Evolutionary conservation across 805 yeast species (phyloP), one percentile per base, ranked within the genome.

Genomic region (Clavispora asparagi): DNA sequence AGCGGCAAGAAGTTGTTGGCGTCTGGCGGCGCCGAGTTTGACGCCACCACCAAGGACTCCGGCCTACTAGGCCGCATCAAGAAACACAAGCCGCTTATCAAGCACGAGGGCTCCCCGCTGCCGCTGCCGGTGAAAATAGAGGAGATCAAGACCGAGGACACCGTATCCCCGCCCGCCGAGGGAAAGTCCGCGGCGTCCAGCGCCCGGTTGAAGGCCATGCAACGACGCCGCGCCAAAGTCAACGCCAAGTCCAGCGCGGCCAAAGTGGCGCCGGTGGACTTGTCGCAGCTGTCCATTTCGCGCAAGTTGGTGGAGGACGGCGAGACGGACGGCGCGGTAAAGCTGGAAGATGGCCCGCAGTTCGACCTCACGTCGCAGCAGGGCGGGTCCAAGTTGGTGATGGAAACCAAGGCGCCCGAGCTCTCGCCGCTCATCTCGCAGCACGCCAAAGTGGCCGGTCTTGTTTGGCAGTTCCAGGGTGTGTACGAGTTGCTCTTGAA

Each of bases 391-490:
- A 87, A 87, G 61, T 73, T 94, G 23, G 94, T 92, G 50, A 82
- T 94, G 29, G 97, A 94, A 61, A 82, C 89, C 31, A 82, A 79
- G 56, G 76, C 73, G 4, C 74, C 84, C 6, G 86, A 79, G 51
- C 71, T 82, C 8, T 77, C 85, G 7, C 87, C 87, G 14, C 74
- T 85, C 9, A 66, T 87, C 14, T 82, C 87, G 13, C 84, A 83
- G 54, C 88, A 85, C 50, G 78, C 84, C 36, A 80, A 81, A 46
- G 83, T 82, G 13, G 81, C 85, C 0, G 88, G 87, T 6, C 72
- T 83, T 35, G 85, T 87, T 0, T 94, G 98, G 97, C 95, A 89
- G 44, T 88, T 91, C 56, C 97, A 91, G 71, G 96, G 97, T 16
- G 83, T 92, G 11, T 90, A 85, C 64, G 97, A 88, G 60, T 69